Conservation (phyloP, 2,329 filamentous ascomycete species). For the Cucurbitaria berberidis region DNA sequence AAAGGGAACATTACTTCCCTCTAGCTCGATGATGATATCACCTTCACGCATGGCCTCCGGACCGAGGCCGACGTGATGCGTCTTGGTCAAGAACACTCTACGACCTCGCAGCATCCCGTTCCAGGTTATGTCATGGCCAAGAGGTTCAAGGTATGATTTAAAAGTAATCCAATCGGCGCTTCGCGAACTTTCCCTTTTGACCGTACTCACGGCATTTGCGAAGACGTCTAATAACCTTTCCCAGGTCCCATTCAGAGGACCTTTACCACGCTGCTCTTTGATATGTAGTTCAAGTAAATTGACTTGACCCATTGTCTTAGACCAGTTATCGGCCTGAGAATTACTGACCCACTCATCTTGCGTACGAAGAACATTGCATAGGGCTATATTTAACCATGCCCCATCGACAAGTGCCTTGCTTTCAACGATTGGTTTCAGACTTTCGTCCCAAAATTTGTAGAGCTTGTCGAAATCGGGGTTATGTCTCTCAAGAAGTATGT, state of each 20-base stretch:
- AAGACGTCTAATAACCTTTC: background rate
- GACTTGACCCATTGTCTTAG: too few species aligned
- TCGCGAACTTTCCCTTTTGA: background rate
- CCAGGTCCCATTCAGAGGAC: background rate
- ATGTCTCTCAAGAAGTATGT: background rate
- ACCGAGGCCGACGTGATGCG: background rate
- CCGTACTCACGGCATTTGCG: background rate
- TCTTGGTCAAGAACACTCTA: background rate
- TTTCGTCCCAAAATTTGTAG: background rate
- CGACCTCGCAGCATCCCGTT: background rate
- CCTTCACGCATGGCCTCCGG: background rate
- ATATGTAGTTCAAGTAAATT: background rate
- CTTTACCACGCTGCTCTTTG: background rate
- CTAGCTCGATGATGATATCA: background rate
- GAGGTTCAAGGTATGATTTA: background rate
- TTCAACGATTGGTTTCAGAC: background rate
- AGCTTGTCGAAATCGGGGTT: background rate
- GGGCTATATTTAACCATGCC: background rate
- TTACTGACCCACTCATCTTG: too few species aligned
- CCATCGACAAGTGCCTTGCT: background rate
- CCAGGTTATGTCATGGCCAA: background rate
- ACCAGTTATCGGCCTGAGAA: too few species aligned
- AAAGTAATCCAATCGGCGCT: too few species aligned
- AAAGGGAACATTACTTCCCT: background rate
- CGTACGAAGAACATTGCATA: background rate